Conservation (phyloP, 768 basidiomycete species). For the Kwoniella botswanensis region DNA sequence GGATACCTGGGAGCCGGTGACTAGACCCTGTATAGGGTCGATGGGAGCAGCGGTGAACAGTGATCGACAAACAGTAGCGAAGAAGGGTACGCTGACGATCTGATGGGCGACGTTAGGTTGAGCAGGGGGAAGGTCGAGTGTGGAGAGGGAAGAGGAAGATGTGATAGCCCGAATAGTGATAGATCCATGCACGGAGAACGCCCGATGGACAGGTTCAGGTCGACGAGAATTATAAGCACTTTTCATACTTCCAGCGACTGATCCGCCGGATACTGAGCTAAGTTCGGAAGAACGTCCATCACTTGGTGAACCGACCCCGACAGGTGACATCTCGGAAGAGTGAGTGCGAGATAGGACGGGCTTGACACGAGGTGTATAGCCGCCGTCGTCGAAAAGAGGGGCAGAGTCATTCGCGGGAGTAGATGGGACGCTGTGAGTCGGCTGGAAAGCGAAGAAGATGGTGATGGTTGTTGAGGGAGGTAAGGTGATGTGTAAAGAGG, state of each 20-base stretch:
- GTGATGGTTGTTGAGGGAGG: slow-evolving; percentile 27
- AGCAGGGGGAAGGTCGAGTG: background rate
- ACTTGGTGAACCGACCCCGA: slow-evolving; percentile 1
- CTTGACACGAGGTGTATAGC: slow-evolving; percentile 42
- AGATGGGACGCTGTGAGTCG: slow-evolving; percentile 20
- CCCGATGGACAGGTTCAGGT: slow-evolving; percentile 42
- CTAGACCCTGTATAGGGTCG: slow-evolving; percentile 38
- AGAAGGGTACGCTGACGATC: slow-evolving; percentile 45
- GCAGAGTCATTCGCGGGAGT: slow-evolving; percentile 14
- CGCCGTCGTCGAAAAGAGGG: slow-evolving; percentile 23
- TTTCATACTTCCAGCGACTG: slow-evolving; percentile 27
- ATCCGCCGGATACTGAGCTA: slow-evolving; percentile 30
- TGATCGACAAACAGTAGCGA: slow-evolving; percentile 53
- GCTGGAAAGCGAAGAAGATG: slow-evolving; percentile 47
- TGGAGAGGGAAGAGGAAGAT: background rate
- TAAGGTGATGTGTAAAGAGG: slow-evolving; percentile 28
- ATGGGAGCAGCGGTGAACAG: slow-evolving; percentile 48
- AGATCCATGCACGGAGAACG: slow-evolving; percentile 48
- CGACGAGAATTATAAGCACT: slow-evolving; percentile 12
- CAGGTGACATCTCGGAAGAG: slow-evolving; percentile 33
- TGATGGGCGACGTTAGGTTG: slow-evolving; percentile 24
- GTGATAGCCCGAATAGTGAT: slow-evolving; percentile 42
- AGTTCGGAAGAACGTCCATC: slow-evolving; percentile 19
- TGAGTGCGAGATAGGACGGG: slow-evolving; percentile 32
- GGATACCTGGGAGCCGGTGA: slow-evolving; percentile 36